Conservation (phyloP, 352 stramenopile genomes). For the Pseudoperonospora humuli region DNA sequence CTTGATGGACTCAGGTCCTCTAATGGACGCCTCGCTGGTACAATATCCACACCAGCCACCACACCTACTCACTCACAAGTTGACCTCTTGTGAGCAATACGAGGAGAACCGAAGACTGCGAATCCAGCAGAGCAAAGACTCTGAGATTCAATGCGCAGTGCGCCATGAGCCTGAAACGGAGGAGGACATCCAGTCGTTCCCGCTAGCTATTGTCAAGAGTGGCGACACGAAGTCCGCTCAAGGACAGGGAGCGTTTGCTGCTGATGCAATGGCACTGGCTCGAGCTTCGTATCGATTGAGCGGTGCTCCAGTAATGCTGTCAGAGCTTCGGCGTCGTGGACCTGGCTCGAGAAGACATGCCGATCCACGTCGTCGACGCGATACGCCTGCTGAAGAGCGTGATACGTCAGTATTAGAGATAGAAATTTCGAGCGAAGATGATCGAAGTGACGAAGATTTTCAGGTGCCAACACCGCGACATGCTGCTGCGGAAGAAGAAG, state of each 20-base stretch:
- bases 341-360: constrained; percentile 17
- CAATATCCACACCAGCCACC: constrained; percentile 72
- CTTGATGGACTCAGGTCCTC: constrained; percentile 66
- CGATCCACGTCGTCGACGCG: constrained; percentile 21
- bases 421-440: constrained; percentile 83
- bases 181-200: constrained; percentile 44
- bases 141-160: constrained; percentile 53
- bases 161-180: constrained; percentile 37
- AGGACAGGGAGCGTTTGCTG: constrained; percentile 5
- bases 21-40: constrained; percentile 69
- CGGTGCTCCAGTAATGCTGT: constrained; percentile 56
- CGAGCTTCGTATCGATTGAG: constrained; percentile 61
- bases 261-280: constrained; percentile 20
- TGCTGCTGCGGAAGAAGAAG: constrained; percentile 44
- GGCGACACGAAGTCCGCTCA: constrained; percentile 3
- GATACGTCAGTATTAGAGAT: constrained; percentile 79
- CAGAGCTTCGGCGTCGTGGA: constrained; percentile 47
- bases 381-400: constrained; percentile 54
- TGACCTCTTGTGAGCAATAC: constrained; percentile 37
- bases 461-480: constrained; percentile 41
- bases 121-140: constrained; percentile 59
- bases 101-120: constrained; percentile 55
- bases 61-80: constrained; percentile 36
- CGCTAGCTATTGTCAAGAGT: constrained; percentile 30
- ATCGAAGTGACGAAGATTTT: constrained; percentile 83